Conservation (phyloP, 2,329 filamentous ascomycete genomes). For the Fusarium sp. region DNA sequence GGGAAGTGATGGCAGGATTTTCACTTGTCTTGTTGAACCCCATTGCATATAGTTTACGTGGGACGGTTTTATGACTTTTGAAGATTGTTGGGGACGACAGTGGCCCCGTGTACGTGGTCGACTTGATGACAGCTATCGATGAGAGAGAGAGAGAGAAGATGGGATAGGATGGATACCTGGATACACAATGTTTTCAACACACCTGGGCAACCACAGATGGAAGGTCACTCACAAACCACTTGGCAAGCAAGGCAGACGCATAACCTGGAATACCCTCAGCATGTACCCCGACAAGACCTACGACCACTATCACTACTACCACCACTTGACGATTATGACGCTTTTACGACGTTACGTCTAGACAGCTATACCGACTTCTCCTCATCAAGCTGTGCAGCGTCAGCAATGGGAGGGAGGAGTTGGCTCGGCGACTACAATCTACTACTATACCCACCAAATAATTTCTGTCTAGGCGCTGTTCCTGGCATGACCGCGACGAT, state of each 20-base stretch:
- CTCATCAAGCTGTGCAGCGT: slow-evolving; percentile 50
- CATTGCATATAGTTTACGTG: slow-evolving; percentile 51
- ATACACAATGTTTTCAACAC: slow-evolving; percentile 56
- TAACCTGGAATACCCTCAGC: slow-evolving; percentile 49
- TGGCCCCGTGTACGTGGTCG: slow-evolving; percentile 33
- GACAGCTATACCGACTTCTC: slow-evolving; percentile 57
- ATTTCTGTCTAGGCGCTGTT: slow-evolving; percentile 55
- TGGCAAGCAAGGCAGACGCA: slow-evolving; percentile 41
- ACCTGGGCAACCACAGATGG: slow-evolving; percentile 58
- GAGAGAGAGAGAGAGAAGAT: slow-evolving; percentile 49
- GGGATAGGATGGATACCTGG: slow-evolving; percentile 56
- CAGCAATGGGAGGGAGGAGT: slow-evolving; percentile 50
- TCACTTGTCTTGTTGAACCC: slow-evolving; percentile 41
- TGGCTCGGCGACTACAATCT: slow-evolving; percentile 56
- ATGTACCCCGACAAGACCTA: slow-evolving; percentile 53
- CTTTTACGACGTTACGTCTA: slow-evolving; percentile 63
- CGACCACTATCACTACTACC: slow-evolving; percentile 52
- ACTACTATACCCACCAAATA: slow-evolving; percentile 58
- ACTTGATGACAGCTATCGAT: slow-evolving; percentile 56
- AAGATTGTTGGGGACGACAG: slow-evolving; percentile 37
- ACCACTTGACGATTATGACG: slow-evolving; percentile 62
- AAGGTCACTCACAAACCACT: slow-evolving; percentile 52
- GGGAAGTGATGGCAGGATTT: slow-evolving; percentile 32
- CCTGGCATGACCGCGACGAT: slow-evolving; percentile 54
- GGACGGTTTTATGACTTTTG: slow-evolving; percentile 48